Base-by-base conservation (phyloP, 2,329 filamentous ascomycete species). In the Pseudogymnoascus sp. region DNA sequence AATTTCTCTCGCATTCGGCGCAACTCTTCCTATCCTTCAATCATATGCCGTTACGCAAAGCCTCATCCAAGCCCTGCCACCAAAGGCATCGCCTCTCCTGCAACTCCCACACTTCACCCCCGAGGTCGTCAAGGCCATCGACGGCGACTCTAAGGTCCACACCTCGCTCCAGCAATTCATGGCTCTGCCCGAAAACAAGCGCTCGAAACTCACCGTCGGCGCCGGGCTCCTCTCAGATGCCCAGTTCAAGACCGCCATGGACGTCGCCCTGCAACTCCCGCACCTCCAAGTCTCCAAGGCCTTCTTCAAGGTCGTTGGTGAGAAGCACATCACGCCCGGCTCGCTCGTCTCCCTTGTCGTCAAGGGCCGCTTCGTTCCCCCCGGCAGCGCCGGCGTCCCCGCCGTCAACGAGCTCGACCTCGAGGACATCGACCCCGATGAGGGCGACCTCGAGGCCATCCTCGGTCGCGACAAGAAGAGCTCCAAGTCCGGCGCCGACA, bases 241-340 rank as follows among this genome's bases (percentile, higher is more conserved):
- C 65, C 86, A 97, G 75, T 96, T 96, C 77, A 80, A 85, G 67
- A 83, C 87, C 44, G 89, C 89, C 38, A 81, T 96, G 65, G 77
- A 78, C 56, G 89, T 97, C 31, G 93, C 92, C 28, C 86, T 86
- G 70, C 91, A 97, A 76, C 82, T 99, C 28, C 95, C 95, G 1
- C 84, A 86, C 67, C 82, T 99, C 63, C 84, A 89, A 64, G 86
- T 99, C 10, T 91, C 91, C 72, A 96, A 92, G 78, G 91, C 92
- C 6, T 99, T 96, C 78, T 99, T 99, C 86, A 99, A 99, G 81
- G 96, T 99, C 53, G 88, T 91, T 61, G 95, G 95, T 73, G 96
- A 99, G 78, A 90, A 89, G 68, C 89, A 89, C 75, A 91, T 99
- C 72, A 96, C 93, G 34, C 93, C 95, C 5, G 91, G 89, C 64